Percentiles rank a stretch among this genome's conserved stretches.
phyloP scores from a whole-genome alignment of 176 grass and related monocot genomes.

The Lolium multiflorum region DNA sequence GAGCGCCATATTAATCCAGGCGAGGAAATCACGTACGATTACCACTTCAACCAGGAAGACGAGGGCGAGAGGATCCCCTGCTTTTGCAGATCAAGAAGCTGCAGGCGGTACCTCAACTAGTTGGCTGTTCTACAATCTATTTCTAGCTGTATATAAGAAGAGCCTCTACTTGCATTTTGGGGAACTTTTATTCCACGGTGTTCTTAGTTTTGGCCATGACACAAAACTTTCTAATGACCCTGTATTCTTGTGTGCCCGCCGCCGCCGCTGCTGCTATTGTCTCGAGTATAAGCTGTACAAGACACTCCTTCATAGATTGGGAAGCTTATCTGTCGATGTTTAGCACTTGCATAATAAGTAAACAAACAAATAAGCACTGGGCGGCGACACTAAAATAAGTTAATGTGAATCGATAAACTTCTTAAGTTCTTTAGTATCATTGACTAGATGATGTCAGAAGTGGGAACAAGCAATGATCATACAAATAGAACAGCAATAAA shows the following conservation, averaged over 20 bases:
- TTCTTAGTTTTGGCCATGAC: neutral
- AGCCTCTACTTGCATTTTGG: neutral
- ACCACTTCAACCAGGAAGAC: slow-evolving; percentile 94
- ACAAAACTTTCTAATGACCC: neutral
- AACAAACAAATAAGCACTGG: too few species aligned
- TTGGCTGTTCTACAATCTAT: neutral
- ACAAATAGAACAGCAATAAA: too few species aligned
- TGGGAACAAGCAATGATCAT: too few species aligned
- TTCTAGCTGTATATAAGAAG: neutral
- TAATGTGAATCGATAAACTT: too few species aligned
- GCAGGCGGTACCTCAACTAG: slow-evolving; percentile 90
- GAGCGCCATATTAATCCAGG: slow-evolving; percentile 91
- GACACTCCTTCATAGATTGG: too few species aligned
- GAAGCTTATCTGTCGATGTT: too few species aligned
- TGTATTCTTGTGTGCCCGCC: neutral
- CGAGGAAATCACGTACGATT: slow-evolving; percentile 96
- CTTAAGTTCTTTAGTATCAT: too few species aligned
- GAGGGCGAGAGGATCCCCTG: slow-evolving; percentile 89
- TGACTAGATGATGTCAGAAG: too few species aligned
- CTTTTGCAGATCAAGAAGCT: slow-evolving; percentile 82
- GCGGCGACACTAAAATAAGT: too few species aligned
- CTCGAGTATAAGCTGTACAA: too few species aligned
- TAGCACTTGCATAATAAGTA: too few species aligned
- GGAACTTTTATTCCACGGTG: neutral
- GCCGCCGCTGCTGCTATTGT: too few species aligned